These are phyloP conservation scores for Dactylonectria estremocensis DNA, from an alignment of 2,329 filamentous ascomycete species.

Conservation along the genomic window DNA sequence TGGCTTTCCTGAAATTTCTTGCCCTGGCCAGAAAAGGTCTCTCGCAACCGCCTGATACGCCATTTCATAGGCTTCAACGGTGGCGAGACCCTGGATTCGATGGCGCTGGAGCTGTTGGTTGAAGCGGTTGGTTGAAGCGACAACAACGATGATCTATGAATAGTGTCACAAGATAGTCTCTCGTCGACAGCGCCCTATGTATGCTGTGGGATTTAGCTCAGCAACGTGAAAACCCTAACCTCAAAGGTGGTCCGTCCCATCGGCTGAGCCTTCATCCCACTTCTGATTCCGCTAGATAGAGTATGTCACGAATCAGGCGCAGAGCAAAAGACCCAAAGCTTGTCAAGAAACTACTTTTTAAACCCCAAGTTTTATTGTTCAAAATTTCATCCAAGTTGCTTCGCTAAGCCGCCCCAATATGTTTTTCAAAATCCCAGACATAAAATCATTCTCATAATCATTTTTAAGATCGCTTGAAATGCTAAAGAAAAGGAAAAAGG, in stretches of 20 bases:
- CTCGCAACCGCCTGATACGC: background rate
- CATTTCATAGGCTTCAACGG: background rate
- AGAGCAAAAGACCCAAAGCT: background rate
- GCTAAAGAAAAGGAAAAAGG: background rate
- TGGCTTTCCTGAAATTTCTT: background rate
- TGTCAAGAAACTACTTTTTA: background rate
- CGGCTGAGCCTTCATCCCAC: background rate
- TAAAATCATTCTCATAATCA: constrained; percentile 8
- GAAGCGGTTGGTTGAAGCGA: too few relatives aligned
- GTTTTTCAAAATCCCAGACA: background rate
- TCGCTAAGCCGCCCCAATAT: constrained; percentile 26
- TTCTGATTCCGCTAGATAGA: background rate
- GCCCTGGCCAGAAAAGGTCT: background rate
- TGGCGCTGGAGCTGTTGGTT: background rate
- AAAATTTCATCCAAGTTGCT: constrained; percentile 20
- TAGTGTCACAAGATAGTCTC: background rate
- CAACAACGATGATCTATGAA: background rate
- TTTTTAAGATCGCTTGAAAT: constrained; percentile 18
- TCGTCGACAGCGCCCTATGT: background rate
- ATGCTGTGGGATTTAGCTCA: background rate
- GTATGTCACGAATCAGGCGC: background rate
- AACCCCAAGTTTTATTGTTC: constrained; percentile 13
- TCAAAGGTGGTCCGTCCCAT: background rate
- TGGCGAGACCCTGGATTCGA: background rate
- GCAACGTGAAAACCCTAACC: background rate